Conservation (phyloP, 2,329 filamentous ascomycete genomes). For the Exophiala sp. region DNA sequence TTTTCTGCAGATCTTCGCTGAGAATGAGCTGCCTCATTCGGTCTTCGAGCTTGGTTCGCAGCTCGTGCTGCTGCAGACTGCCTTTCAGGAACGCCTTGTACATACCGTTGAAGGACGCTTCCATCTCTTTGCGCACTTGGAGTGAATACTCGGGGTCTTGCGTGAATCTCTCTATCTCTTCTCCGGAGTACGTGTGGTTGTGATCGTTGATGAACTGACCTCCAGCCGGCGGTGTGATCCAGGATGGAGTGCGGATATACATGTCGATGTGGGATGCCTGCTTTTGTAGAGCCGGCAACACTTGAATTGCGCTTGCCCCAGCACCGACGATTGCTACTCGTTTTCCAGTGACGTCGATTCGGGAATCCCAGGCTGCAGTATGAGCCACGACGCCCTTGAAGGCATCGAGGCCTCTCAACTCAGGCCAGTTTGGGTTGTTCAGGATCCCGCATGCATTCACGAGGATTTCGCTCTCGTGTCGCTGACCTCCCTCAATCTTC, state of each 20-base stretch:
- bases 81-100: slow-evolving; percentile 2
- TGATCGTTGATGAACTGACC: background rate
- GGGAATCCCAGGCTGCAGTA: slow-evolving; percentile 30
- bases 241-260: background rate
- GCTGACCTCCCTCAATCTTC: slow-evolving; percentile 45
- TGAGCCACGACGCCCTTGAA: slow-evolving; percentile 31
- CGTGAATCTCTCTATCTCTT: background rate
- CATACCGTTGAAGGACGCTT: slow-evolving; percentile 2
- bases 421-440: slow-evolving; percentile 46
- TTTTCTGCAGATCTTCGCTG: slow-evolving; percentile 4
- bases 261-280: background rate
- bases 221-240: background rate
- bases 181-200: background rate
- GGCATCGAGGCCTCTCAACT: slow-evolving; percentile 23
- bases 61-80: slow-evolving; percentile 2
- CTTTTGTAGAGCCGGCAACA: slow-evolving; percentile 6
- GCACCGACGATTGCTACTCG: slow-evolving; percentile 11
- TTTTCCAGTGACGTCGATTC: slow-evolving; percentile 32
- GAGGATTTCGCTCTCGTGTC: slow-evolving; percentile 29
- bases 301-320: slow-evolving; percentile 15
- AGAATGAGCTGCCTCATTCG: background rate
- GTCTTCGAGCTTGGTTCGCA: background rate
- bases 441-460: slow-evolving; percentile 57
- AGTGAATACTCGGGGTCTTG: background rate
- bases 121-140: slow-evolving; percentile 2